Evolutionary conservation across 2,329 filamentous ascomycete species (phyloP), one percentile per base, ranked within the genome.

Genomic region (Fusarium aywerte): DNA sequence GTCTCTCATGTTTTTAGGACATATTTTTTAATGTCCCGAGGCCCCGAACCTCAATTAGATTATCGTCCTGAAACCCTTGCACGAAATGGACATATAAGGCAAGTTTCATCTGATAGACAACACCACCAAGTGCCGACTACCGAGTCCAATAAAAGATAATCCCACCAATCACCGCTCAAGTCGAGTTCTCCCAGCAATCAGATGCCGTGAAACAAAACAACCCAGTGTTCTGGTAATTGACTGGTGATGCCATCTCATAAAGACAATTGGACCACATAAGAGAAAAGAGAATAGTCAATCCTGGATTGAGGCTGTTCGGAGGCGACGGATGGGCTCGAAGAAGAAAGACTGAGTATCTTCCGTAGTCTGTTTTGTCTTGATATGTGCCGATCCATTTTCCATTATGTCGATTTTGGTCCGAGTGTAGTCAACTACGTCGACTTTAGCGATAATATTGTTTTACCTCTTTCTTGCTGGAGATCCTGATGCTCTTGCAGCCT

Each of bases 121-220:
- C n/a, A 27, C 56, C 62, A 53, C 60, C 27, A 44, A 64, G 44
- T 67, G 64, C 64, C 64, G 63, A 47, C 48, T 42, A 64, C 64
- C 64, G 52, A 52, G n/a, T 38, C 33, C 35, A 21, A 11, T 21
- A 31, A 10, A 47, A 29, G n/a, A 29, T 43, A 45, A 9, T 16
- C 44, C 63, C 64, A 67, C 64, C 64, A 67, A 67, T 67, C 42
- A 43, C 4, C 15, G 4, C 48, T n/a, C 4, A 18, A 39, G n/a
- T 8, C n/a, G 48, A 58, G 27, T 63, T 67, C 49, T 58, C 64
- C 64, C 58, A 63, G 64, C 58, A 67, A 67, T 67, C 25, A 39
- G 52, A 49, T 21, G 6, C 18, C 5, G 33, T 38, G 13, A 6
- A 35, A 21, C 3, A 18, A 6, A 13, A 15, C 31, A 40, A n/a